A percentile compares a stretch with the other conserved stretches of the same genome.
Evolutionary conservation across 2,329 filamentous ascomycete genomes (phyloP).

Genomic region (Cladophialophora chaetospira): DNA sequence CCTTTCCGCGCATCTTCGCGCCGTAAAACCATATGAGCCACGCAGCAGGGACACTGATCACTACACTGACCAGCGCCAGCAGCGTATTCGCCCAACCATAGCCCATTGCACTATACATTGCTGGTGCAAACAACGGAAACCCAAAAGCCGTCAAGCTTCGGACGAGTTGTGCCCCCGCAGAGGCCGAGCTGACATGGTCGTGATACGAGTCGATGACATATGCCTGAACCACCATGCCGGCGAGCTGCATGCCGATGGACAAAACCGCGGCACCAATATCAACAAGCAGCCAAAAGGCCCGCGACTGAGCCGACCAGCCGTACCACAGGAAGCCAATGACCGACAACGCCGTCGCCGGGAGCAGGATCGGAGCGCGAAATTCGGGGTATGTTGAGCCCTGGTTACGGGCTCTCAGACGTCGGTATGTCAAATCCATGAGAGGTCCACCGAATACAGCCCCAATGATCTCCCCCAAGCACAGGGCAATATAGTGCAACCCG

Average conservation of each 20-base stretch:
- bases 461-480: conserved; percentile 57
- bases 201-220: conserved; percentile 23
- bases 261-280: conserved; percentile 33
- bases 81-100: conserved; percentile 19
- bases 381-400: conserved; percentile 46
- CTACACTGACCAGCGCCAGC: neutral
- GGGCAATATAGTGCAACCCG: conserved; percentile 59
- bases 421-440: conserved; percentile 44
- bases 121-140: conserved; percentile 26
- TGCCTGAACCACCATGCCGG: conserved; percentile 7
- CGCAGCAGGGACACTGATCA: neutral
- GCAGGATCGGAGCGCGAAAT: conserved; percentile 55
- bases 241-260: conserved; percentile 6
- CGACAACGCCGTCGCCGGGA: conserved; percentile 50
- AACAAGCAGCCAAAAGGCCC: conserved; percentile 34
- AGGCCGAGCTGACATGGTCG: conserved; percentile 6
- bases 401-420: conserved; percentile 10
- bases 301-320: conserved; percentile 35
- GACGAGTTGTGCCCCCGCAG: conserved; percentile 6
- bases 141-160: conserved; percentile 17
- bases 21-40: neutral
- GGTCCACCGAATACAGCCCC: conserved; percentile 47
- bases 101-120: conserved; percentile 17
- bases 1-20: neutral
- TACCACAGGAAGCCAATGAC: conserved; percentile 37